phyloP scores from a whole-genome alignment of 1,139 yeast species.

The Yamadazyma oceani region DNA sequence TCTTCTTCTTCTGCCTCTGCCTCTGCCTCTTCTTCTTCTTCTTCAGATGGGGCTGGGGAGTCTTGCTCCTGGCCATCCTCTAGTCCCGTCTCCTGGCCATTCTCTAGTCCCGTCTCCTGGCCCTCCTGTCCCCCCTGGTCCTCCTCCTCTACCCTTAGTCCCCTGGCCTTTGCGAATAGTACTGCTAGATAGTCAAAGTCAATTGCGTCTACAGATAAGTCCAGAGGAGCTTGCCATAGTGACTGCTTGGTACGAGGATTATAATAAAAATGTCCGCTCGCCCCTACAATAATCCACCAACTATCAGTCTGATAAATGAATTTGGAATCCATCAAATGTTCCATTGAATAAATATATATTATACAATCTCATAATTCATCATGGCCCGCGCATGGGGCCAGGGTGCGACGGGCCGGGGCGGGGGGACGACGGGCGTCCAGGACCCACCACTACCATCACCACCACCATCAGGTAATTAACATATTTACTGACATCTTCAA shows the following conservation, averaged over 20 bases:
- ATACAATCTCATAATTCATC: not conserved
- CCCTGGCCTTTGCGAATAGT: slow-evolving; percentile 33
- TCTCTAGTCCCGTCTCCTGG: slow-evolving; percentile 21
- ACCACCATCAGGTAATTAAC: slow-evolving; percentile 40
- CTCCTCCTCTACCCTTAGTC: slow-evolving; percentile 19
- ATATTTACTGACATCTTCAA: slow-evolving; percentile 48
- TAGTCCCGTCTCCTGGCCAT: slow-evolving; percentile 17
- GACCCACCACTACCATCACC: no score
- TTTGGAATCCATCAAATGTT: slow-evolving; percentile 13
- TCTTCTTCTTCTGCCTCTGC: slow-evolving; percentile 6
- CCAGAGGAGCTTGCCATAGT: slow-evolving; percentile 14
- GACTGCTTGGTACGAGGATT: slow-evolving; percentile 7
- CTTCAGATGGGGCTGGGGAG: not conserved
- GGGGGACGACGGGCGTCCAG: no score
- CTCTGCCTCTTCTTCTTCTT: not conserved
- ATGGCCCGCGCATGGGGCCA: no score
- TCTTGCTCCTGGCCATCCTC: slow-evolving; percentile 17
- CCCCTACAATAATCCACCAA: slow-evolving; percentile 15
- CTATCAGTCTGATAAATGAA: slow-evolving; percentile 12
- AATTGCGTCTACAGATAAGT: slow-evolving; percentile 5
- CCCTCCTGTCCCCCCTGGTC: slow-evolving; percentile 1
- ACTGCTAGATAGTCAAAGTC: slow-evolving; percentile 33
- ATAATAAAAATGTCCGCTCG: slow-evolving; percentile 14
- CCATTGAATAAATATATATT: not conserved
- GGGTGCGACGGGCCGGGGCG: no score